phyloP scores from a whole-genome alignment of 345 rosid species.

The Bruguiera parviflora region DNA sequence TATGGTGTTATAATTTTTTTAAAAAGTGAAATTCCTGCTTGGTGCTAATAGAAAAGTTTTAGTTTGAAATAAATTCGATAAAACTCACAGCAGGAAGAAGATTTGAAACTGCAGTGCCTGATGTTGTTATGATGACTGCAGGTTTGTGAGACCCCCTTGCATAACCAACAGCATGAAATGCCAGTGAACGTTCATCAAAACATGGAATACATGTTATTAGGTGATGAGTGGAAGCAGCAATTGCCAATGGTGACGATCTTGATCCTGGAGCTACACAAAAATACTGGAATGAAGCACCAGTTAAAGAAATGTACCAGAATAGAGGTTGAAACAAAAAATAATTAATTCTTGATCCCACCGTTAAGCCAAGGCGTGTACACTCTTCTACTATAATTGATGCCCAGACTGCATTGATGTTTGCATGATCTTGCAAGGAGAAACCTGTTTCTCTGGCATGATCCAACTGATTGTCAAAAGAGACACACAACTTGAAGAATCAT shows the following conservation, averaged over 20 bases:
- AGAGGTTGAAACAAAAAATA: conserved; percentile 14
- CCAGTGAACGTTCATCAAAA: conserved; percentile 91
- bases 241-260: conserved; percentile 89
- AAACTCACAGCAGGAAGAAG: conserved; percentile 96
- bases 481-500: conserved; percentile 26
- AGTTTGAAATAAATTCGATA: background rate
- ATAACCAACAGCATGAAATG: conserved; percentile 92
- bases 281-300: conserved; percentile 50
- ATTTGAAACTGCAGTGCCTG: conserved; percentile 98
- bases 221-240: conserved; percentile 87
- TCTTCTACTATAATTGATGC: conserved; percentile 86
- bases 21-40: background rate
- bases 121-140: conserved; percentile 81
- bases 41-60: background rate
- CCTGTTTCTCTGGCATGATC: conserved; percentile 42
- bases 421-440: conserved; percentile 36
- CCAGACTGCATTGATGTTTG: conserved; percentile 83
- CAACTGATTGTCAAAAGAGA: conserved; percentile 51
- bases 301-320: conserved; percentile 32
- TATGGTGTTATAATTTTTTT: no score
- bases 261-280: conserved; percentile 98
- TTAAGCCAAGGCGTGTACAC: conserved; percentile 86
- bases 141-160: conserved; percentile 80
- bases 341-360: conserved; percentile 44
- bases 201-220: conserved; percentile 70